These are phyloP conservation scores for Tremella mesenterica DNA, from an alignment of 768 basidiomycete species.

Conservation along the genomic window DNA sequence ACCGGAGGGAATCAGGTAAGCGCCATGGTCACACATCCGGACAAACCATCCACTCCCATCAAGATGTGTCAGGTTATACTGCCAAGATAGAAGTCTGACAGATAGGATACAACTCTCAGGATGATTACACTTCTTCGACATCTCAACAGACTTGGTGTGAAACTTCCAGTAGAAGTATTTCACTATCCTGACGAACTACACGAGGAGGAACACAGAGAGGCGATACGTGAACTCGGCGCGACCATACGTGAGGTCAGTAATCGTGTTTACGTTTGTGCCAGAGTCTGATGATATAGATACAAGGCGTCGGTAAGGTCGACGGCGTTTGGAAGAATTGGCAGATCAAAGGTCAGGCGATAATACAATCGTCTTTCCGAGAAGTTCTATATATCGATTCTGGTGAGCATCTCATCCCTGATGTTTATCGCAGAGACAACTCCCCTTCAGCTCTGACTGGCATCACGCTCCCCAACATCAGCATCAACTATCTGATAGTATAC, in stretches of 20 bases:
- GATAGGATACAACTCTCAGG: constrained; percentile 44
- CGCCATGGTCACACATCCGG: neutral
- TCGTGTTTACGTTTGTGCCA: neutral
- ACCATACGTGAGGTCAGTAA: constrained; percentile 28
- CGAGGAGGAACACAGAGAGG: constrained; percentile 15
- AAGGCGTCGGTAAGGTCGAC: constrained; percentile 17
- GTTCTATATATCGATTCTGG: constrained; percentile 46
- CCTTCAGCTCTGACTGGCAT: too few species aligned
- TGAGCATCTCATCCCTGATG: too few species aligned
- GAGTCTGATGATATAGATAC: neutral
- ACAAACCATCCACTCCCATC: neutral
- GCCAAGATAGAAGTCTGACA: neutral
- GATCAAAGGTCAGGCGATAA: constrained; percentile 45
- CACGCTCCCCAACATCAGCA: neutral
- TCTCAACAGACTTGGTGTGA: constrained; percentile 37
- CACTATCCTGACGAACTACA: constrained; percentile 45
- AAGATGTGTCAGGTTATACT: neutral
- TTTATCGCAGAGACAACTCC: neutral
- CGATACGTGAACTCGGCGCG: constrained; percentile 44
- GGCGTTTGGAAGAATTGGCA: constrained; percentile 39
- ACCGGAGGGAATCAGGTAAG: constrained; percentile 46
- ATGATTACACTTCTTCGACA: constrained; percentile 43
- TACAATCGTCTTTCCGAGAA: constrained; percentile 43
- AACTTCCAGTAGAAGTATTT: constrained; percentile 47
- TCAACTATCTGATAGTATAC: too few species aligned